Evolutionary conservation across 2,329 filamentous ascomycete species (phyloP).

Genomic region (Ophiostoma quercus): DNA sequence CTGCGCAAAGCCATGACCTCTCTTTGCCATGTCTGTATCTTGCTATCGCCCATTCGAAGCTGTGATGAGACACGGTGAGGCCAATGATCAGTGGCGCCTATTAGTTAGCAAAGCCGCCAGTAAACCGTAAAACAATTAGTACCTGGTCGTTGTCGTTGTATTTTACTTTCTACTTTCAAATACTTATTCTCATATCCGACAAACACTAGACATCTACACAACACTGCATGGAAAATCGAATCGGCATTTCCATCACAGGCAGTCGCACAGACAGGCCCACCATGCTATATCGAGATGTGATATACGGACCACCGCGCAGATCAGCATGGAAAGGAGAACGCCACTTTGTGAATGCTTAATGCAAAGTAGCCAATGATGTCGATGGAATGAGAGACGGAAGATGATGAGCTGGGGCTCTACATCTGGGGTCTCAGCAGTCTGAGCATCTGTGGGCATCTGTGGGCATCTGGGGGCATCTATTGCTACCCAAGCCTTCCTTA

Average conservation of each 20-base stretch:
- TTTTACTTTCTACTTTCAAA: not conserved
- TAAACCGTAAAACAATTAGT: not conserved
- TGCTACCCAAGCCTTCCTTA: not conserved
- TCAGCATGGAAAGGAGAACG: conserved; percentile 1
- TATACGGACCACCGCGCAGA: conserved; percentile 12
- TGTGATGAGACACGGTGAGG: not conserved
- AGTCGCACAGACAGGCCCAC: conserved; percentile 3
- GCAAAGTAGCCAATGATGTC: not conserved
- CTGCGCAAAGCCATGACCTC: not conserved
- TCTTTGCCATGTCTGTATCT: not conserved
- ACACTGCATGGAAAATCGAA: not conserved
- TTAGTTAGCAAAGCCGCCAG: not conserved
- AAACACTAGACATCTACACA: not conserved
- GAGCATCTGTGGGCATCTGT: too few relatives aligned
- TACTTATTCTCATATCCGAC: not conserved
- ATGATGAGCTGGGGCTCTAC: not conserved
- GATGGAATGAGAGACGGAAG: not conserved
- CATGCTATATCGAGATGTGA: conserved; percentile 11
- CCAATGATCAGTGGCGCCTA: not conserved
- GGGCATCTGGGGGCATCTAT: not conserved
- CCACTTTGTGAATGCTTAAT: not conserved
- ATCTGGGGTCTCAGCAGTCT: too few relatives aligned
- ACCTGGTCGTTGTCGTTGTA: not conserved
- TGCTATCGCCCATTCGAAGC: not conserved
- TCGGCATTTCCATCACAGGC: not conserved